Evolutionary conservation across 2,329 filamentous ascomycete genomes (phyloP), one percentile per base, ranked within the genome.

Genomic region (Anthostomella pinea): DNA sequence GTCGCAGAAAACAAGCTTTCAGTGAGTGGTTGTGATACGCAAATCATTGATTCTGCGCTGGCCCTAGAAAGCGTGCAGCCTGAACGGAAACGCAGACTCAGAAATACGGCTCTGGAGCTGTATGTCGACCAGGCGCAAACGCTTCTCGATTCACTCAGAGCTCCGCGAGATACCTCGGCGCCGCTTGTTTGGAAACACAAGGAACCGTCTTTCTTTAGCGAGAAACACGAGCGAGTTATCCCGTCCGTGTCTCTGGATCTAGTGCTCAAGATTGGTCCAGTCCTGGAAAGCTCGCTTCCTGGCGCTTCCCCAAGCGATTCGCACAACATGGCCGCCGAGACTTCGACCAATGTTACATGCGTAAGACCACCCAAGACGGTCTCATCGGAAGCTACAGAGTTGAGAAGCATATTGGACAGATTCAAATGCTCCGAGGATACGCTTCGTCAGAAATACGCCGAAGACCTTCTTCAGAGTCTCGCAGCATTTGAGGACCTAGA

Each of bases 361-460:
- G n/a, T n/a, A n/a, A n/a, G n/a, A n/a, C n/a, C n/a, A n/a, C n/a
- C n/a, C n/a, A n/a, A n/a, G n/a, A n/a, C n/a, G n/a, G n/a, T n/a
- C n/a, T 9, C 31, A 4, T 6, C n/a, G 3, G 46, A 52, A 20
- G 17, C 33, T 7, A 27, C 14, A 0, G 53, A 62, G 36, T 51
- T 65, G 10, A 46, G 41, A 8, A 6, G 29, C 3, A 66, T 70
- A 21, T 39, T 70, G 5, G 16, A 38, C 4, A 22, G 30, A 0
- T 52, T 69, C 8, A 31, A 41, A 4, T 41, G 44, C 5, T 63
- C 61, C 9, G 19, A 41, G 2, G 58, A 59, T 5, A 6, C 22
- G 2, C 55, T 71, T 3, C 62, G 68, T 3, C 51, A 52, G 19
- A 53, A 56, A 3, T 72, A 74, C 41, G 64, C 56, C 2, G 34